phyloP scores from a whole-genome alignment of 768 basidiomycete species.

The Boletus huronensis region DNA sequence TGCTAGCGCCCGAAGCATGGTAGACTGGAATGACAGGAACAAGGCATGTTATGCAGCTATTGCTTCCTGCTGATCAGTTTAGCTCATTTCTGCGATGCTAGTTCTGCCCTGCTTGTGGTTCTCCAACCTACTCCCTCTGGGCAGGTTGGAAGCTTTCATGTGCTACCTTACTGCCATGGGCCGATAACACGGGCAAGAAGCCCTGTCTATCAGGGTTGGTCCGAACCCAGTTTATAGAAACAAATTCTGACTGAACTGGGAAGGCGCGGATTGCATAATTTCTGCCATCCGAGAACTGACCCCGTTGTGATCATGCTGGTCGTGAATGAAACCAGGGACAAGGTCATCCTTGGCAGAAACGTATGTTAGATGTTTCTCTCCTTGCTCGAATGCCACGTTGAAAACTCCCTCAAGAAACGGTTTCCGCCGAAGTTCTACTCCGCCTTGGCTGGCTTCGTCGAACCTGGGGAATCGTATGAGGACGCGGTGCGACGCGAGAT shows the following conservation, averaged over 20 bases:
- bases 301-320: slow-evolving; percentile 91
- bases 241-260: slow-evolving; percentile 14
- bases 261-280: slow-evolving; percentile 87
- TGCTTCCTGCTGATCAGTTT: background rate
- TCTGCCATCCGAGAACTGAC: slow-evolving; percentile 76
- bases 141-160: slow-evolving; percentile 95
- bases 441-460: slow-evolving; percentile 89
- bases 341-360: slow-evolving; percentile 82
- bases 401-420: slow-evolving; percentile 43
- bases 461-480: slow-evolving; percentile 92
- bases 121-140: slow-evolving; percentile 81
- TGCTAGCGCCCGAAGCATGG: slow-evolving; percentile 72
- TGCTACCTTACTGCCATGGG: slow-evolving; percentile 70
- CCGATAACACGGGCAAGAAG: slow-evolving; percentile 54
- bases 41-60: slow-evolving; percentile 45
- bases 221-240: background rate
- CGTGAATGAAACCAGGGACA: slow-evolving; percentile 74
- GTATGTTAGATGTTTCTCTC: slow-evolving; percentile 40
- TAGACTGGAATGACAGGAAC: slow-evolving; percentile 93
- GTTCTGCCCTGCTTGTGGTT: slow-evolving; percentile 91
- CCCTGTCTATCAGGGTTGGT: slow-evolving; percentile 72
- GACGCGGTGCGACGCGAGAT: slow-evolving; percentile 91
- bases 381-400: background rate
- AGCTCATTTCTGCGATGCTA: slow-evolving; percentile 29
- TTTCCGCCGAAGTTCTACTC: slow-evolving; percentile 78